A percentile compares a stretch with the other conserved stretches of the same genome.
phyloP scores from a whole-genome alignment of 345 rosid species.

The Laguncularia racemosa region DNA sequence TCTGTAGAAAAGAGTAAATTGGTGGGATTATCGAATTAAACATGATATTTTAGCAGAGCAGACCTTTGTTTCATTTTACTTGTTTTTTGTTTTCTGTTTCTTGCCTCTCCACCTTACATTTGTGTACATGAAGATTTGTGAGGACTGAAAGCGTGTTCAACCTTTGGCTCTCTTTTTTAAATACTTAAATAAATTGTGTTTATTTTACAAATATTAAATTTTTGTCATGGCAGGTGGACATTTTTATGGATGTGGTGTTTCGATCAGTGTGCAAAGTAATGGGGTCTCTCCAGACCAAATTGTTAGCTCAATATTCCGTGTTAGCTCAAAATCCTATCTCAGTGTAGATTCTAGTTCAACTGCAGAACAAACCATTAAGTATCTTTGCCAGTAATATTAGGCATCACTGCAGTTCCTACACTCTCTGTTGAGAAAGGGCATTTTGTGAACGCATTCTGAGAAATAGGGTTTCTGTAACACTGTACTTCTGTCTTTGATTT shows the following conservation, averaged over 20 bases:
- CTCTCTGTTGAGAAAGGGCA: slow-evolving; percentile 72
- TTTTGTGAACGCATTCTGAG: slow-evolving; percentile 70
- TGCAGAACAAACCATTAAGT: slow-evolving; percentile 35
- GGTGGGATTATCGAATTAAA: neutral
- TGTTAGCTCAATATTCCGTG: slow-evolving; percentile 37
- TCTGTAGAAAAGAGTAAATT: slow-evolving; percentile 13
- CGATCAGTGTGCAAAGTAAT: slow-evolving; percentile 63
- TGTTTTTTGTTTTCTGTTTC: neutral
- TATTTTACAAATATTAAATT: slow-evolving; percentile 11
- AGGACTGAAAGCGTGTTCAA: too few relatives aligned
- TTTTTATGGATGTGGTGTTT: slow-evolving; percentile 74
- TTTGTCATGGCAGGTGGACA: slow-evolving; percentile 57
- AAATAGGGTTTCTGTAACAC: slow-evolving; percentile 54
- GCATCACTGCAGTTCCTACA: slow-evolving; percentile 90
- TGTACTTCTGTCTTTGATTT: slow-evolving; percentile 10
- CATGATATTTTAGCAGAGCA: neutral
- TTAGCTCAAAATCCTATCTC: too few relatives aligned
- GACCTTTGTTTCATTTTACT: neutral
- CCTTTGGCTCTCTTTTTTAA: too few relatives aligned
- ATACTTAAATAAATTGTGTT: neutral
- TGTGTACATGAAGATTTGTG: too few relatives aligned
- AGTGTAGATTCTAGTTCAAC: slow-evolving; percentile 15
- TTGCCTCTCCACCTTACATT: neutral
- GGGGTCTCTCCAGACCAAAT: slow-evolving; percentile 50
- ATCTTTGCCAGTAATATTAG: slow-evolving; percentile 87